Conservation (phyloP, 2,329 filamentous ascomycete species). For the Diplocarpon rosae region DNA sequence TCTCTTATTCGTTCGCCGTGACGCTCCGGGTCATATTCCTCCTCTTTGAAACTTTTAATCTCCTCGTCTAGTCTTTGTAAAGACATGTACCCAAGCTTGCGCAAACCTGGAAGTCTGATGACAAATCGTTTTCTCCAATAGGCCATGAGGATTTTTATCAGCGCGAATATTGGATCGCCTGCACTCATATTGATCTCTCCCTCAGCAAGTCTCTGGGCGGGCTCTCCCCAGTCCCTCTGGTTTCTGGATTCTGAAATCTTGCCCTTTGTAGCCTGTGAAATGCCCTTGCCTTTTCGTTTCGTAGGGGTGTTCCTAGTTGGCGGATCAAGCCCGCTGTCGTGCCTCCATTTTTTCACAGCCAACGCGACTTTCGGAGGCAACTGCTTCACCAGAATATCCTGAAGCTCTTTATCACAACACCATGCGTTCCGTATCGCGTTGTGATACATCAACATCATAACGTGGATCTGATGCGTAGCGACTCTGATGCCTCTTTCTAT, state of each 20-base stretch:
- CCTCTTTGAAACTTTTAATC: conserved; percentile 56
- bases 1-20: conserved; percentile 70
- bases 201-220: conserved; percentile 57
- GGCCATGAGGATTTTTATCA: conserved; percentile 64
- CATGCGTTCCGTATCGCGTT: conserved; percentile 79
- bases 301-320: conserved; percentile 29
- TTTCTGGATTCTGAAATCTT: conserved; percentile 30
- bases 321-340: conserved; percentile 49
- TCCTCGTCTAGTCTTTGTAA: conserved; percentile 65
- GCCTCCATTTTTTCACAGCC: conserved; percentile 63
- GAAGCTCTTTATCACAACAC: conserved; percentile 66
- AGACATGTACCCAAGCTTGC: conserved; percentile 84
- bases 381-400: conserved; percentile 65
- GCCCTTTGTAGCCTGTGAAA: conserved; percentile 29
- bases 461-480: conserved; percentile 78
- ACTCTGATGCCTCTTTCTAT: conserved; percentile 68
- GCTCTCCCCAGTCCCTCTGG: conserved; percentile 59
- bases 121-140: conserved; percentile 86
- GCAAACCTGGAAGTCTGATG: conserved; percentile 64
- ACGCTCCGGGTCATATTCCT: conserved; percentile 45
- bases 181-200: conserved; percentile 67
- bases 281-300: conserved; percentile 25
- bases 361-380: conserved; percentile 48
- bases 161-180: conserved; percentile 67
- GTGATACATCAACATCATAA: conserved; percentile 79